Base-by-base conservation (phyloP, 2,329 filamentous ascomycete species). In the Helotiales sp. region DNA sequence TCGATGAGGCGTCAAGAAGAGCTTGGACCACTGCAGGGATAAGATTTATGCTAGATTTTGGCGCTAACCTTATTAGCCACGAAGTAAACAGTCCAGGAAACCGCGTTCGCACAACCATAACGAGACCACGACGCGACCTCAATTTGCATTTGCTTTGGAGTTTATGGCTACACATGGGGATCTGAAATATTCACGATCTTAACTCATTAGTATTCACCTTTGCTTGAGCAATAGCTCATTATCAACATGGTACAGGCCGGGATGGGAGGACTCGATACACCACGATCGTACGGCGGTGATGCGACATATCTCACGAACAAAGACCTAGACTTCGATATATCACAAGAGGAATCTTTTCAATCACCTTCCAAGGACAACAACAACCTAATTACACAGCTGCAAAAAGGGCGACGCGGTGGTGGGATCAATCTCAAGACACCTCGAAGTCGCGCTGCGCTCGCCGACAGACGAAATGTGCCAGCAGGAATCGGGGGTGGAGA, bases 301-400 rank as follows among this genome's bases (percentile, higher is more conserved):
- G 86, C 86, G 74, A 96, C 92, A 65, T 93, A 88, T 74, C 79
- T 96, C 62, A 85, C 76, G 73, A 79, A 85, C 74, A 75, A 61
- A 52, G 82, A 75, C 77, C 78, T 86, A 67, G 87, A 91, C 70
- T 86, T 96, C 70, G 91, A 96, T 67, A 86, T 93, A 66, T 96
- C 91, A 52, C 88, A 92, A 68, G 91, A 96, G 71, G 86, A 90
- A 57, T 95, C 93, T 1, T 96, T 97, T 66, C 85, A 87, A 56
- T 92, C 90, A 29, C 93, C 89, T 24, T 83, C 81, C 27, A 93
- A 90, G 73, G 85, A 88, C 71, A 77, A 87, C 70, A 85, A 86
- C 68, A 90, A 95, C 67, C 76, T 97, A 24, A 77, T 96, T 48
- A 86, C 88, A 61, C 86, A 90, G 63, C 81, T 95, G 69, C 85